These are phyloP conservation scores for Heliamphora exappendiculata DNA, from an alignment of 148 eudicot species.

Conservation along the genomic window DNA sequence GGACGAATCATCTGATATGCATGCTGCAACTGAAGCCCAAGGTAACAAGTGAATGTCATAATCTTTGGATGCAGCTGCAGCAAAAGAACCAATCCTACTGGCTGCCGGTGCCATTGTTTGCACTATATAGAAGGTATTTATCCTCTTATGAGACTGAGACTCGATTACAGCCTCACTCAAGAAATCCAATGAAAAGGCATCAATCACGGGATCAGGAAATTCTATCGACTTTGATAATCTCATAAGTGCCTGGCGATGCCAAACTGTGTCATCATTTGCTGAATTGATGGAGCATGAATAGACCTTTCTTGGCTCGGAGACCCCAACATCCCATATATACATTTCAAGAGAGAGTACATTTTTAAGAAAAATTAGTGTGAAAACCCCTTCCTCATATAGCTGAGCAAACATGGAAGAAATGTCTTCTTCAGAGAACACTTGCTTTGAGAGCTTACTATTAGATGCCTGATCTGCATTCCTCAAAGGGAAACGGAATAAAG, in stretches of 20 bases:
- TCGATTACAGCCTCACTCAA: slow-evolving; percentile 55
- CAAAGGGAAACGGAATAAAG: slow-evolving; percentile 95
- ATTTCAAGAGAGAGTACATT: slow-evolving; percentile 76
- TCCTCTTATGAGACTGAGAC: slow-evolving; percentile 39
- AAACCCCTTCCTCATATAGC: slow-evolving; percentile 87
- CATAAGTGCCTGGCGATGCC: slow-evolving; percentile 83
- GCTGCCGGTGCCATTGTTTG: slow-evolving; percentile 88
- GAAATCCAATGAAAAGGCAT: slow-evolving; percentile 70
- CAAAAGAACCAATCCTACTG: slow-evolving; percentile 93
- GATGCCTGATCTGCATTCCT: slow-evolving; percentile 89
- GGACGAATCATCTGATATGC: slow-evolving; percentile 58
- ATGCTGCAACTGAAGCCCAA: slow-evolving; percentile 96
- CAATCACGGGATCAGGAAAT: slow-evolving; percentile 43
- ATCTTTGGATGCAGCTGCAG: slow-evolving; percentile 68
- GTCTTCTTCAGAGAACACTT: slow-evolving; percentile 81
- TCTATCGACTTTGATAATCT: slow-evolving; percentile 55
- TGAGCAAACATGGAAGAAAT: slow-evolving; percentile 70
- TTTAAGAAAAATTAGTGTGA: slow-evolving; percentile 77
- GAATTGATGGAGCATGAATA: slow-evolving; percentile 77
- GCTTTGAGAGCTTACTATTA: slow-evolving; percentile 90
- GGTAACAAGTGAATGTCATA: slow-evolving; percentile 91
- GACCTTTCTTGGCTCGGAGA: slow-evolving; percentile 56
- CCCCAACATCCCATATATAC: slow-evolving; percentile 82
- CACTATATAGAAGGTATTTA: slow-evolving; percentile 66
- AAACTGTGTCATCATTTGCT: slow-evolving; percentile 42